These are phyloP conservation scores for Strobilomyces confusus DNA, from an alignment of 768 basidiomycete species.

Conservation along the genomic window DNA sequence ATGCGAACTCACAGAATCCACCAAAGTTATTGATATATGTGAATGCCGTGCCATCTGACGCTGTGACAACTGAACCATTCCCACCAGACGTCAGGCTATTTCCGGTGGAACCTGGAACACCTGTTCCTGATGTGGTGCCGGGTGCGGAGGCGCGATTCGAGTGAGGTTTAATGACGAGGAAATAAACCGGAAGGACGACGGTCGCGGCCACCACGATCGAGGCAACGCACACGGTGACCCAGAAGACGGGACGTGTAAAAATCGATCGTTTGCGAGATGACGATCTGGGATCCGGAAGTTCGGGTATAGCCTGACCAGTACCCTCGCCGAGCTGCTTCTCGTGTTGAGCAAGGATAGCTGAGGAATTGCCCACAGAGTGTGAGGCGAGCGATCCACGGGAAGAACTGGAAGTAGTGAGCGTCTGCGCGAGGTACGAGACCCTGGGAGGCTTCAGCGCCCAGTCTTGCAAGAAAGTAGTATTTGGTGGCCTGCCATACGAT, in stretches of 20 bases:
- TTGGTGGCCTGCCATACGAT: slow-evolving; percentile 4
- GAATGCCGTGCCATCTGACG: slow-evolving; percentile 67
- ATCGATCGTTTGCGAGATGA: slow-evolving; percentile 16
- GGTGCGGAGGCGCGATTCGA: neutral
- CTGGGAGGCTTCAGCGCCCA: slow-evolving; percentile 17
- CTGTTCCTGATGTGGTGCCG: neutral
- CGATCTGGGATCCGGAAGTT: neutral
- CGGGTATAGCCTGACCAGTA: neutral
- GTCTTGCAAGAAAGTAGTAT: slow-evolving; percentile 7
- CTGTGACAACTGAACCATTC: slow-evolving; percentile 63
- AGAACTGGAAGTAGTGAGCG: slow-evolving; percentile 12
- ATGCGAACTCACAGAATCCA: slow-evolving; percentile 54
- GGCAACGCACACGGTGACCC: slow-evolving; percentile 27
- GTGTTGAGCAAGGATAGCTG: slow-evolving; percentile 21
- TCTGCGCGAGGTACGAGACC: slow-evolving; percentile 25
- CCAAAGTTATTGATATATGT: slow-evolving; percentile 76
- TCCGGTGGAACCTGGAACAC: slow-evolving; percentile 5
- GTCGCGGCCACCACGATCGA: slow-evolving; percentile 32
- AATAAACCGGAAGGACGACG: slow-evolving; percentile 41
- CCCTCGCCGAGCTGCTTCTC: slow-evolving; percentile 16
- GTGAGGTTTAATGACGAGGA: slow-evolving; percentile 26
- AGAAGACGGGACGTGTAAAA: slow-evolving; percentile 22
- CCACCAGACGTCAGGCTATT: slow-evolving; percentile 42
- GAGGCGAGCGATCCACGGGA: slow-evolving; percentile 20
- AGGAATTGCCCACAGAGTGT: slow-evolving; percentile 20